These are phyloP conservation scores for Blastobotrys serpentis DNA, from an alignment of 1,139 yeast genomes.

Conservation along the genomic window DNA sequence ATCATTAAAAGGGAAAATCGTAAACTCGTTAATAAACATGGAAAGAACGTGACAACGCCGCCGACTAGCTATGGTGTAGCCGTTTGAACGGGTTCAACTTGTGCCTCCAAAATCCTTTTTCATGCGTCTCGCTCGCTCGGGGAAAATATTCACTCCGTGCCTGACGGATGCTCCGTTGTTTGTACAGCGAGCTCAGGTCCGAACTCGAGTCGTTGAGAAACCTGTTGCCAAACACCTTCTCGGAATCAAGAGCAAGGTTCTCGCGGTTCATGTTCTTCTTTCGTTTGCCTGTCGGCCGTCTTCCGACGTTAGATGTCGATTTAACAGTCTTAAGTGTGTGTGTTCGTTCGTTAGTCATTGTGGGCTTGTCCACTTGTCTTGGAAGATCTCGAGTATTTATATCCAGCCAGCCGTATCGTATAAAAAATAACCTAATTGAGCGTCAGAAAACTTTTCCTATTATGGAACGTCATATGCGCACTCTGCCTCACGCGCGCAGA, in stretches of 20 bases:
- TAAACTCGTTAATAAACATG: neutral
- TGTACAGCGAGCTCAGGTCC: neutral
- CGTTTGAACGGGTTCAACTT: neutral
- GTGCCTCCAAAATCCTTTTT: neutral
- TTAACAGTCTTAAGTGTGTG: neutral
- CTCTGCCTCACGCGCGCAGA: no score
- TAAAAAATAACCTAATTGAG: neutral
- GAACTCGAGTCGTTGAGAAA: neutral
- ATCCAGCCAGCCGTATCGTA: constrained; percentile 2
- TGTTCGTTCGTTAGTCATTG: neutral
- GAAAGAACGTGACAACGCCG: neutral
- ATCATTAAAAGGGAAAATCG: neutral
- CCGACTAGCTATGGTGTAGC: neutral
- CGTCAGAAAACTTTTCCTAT: neutral
- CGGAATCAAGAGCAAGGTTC: neutral
- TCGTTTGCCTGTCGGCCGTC: constrained; percentile 2
- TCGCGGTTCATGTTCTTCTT: constrained; percentile 9
- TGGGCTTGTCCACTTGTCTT: neutral
- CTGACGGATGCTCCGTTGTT: neutral
- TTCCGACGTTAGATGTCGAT: neutral
- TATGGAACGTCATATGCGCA: no score
- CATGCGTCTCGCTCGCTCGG: neutral
- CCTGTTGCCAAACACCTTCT: neutral
- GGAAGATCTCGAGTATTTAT: neutral
- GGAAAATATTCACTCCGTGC: neutral